phyloP scores from a whole-genome alignment of 805 yeast genomes.

The Saccharomycopsis sp. region DNA sequence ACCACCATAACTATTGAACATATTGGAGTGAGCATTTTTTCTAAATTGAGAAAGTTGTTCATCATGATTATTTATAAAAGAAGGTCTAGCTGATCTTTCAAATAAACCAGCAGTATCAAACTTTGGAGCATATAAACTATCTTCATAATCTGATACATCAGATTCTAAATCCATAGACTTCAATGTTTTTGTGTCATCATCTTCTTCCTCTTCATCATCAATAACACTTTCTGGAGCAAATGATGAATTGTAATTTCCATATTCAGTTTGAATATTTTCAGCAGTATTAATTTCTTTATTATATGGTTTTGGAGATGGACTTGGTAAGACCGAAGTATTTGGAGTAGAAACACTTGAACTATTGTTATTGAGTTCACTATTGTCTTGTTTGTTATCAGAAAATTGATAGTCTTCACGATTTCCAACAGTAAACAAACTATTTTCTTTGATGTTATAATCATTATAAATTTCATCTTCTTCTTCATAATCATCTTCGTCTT shows the following conservation, averaged over 20 bases:
- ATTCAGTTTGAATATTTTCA: too few relatives aligned
- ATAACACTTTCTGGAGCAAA: constrained; percentile 8
- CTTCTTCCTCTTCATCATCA: constrained; percentile 6
- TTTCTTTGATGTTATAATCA: constrained; percentile 12
- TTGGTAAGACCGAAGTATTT: constrained; percentile 7
- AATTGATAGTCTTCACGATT: background rate
- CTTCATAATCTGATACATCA: constrained; percentile 10
- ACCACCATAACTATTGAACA: background rate
- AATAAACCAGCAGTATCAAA: constrained; percentile 1
- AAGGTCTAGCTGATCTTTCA: constrained; percentile 8
- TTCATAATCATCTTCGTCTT: constrained; percentile 29
- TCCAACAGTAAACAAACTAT: background rate
- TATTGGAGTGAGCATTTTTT: background rate
- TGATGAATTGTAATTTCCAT: too few relatives aligned
- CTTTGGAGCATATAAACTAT: constrained; percentile 2
- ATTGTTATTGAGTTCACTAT: too few relatives aligned
- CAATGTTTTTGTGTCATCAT: background rate
- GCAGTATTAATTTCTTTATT: background rate
- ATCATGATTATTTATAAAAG: constrained; percentile 7
- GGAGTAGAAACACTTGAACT: constrained; percentile 8
- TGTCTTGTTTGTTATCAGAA: too few relatives aligned
- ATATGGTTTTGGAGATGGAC: constrained; percentile 4
- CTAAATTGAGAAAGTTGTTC: background rate
- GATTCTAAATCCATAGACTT: constrained; percentile 11
- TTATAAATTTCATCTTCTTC: constrained; percentile 12